phyloP scores from a whole-genome alignment of 495 filamentous ascomycete species.

The Penicillium flavigenum region DNA sequence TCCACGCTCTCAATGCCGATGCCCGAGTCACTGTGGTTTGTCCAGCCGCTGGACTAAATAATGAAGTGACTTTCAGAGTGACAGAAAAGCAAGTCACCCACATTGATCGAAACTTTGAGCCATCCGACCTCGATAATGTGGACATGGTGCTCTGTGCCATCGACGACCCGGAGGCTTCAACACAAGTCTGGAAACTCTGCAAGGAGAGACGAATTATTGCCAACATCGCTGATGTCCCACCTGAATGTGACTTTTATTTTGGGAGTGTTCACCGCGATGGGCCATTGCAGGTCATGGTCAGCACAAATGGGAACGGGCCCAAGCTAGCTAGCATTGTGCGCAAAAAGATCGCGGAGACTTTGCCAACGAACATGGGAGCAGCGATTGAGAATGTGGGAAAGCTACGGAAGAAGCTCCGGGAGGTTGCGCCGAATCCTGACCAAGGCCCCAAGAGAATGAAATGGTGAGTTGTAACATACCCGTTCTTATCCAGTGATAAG shows the following conservation, averaged over 20 bases:
- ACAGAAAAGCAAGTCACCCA: constrained; percentile 69
- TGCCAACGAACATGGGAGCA: constrained; percentile 75
- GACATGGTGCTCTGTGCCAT: constrained; percentile 91
- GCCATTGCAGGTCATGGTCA: constrained; percentile 96
- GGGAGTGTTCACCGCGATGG: constrained; percentile 93
- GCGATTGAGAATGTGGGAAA: constrained; percentile 81
- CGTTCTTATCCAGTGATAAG: neutral
- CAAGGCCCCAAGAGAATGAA: constrained; percentile 90
- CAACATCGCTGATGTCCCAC: constrained; percentile 95
- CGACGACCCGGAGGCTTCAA: constrained; percentile 85
- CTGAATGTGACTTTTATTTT: constrained; percentile 98
- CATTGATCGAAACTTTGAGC: constrained; percentile 76
- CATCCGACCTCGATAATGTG: constrained; percentile 72
- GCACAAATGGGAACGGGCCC: constrained; percentile 95
- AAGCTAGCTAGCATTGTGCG: constrained; percentile 85
- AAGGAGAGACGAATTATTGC: constrained; percentile 79
- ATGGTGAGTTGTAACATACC: constrained; percentile 55
- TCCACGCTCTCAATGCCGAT: constrained; percentile 91
- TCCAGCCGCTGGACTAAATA: constrained; percentile 75
- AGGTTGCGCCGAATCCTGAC: constrained; percentile 65
- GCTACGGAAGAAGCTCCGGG: constrained; percentile 74
- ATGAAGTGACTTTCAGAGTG: constrained; percentile 82
- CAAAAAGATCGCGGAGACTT: constrained; percentile 70
- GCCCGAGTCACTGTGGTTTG: constrained; percentile 83
- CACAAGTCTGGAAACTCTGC: constrained; percentile 87